Evolutionary conservation across 768 basidiomycete species (phyloP), one percentile per base, ranked within the genome.

Genomic region (Chalciporus chontae): DNA sequence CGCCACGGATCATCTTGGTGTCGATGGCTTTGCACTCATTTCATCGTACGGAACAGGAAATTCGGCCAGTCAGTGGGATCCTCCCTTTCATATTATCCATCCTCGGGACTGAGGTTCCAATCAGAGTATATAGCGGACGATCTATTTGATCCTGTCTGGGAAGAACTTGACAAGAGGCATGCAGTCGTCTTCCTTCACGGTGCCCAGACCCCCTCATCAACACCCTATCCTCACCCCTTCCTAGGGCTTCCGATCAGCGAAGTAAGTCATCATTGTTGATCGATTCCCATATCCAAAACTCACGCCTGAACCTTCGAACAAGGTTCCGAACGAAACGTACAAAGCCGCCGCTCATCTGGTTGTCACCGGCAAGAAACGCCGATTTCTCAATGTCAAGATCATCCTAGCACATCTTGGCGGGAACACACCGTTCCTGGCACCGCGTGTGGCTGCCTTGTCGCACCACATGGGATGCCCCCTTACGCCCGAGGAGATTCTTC

Each of bases 251-350:
- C 87, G 13, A 73, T 87, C 45, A 76, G 75, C 13, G 86, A 88
- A 73, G 86, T 83, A 61, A 48, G 64, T 43, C 26, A 15, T 18
- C 23, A 43, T 38, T 34, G 17, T 41, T 52, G 43, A 49, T 48
- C 44, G 39, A 51, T 27, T 21, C 43, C 48, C 39, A 40, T 47
- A 19, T 31, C 11, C 9, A 41, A 43, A 8, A 34, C 23, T 14
- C 4, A 50, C 50, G 45, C 21, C 51, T 19, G 45, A 45, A 54
- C 51, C 19, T 49, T 45, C 34, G 38, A 34, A 36, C 48, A 48
- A 89, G 87, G 85, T 87, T 0, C 87, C 87, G 7, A 84, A 87
- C 61, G 87, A 90, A 66, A 90, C 87, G 0, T 88, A 81, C 73
- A 89, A 88, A 69, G 88, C 85, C 2, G 86, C 86, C 29, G 81